A percentile compares a stretch with the other conserved stretches of the same genome.
phyloP scores from a whole-genome alignment of 2,329 filamentous ascomycete species.

The Canariomyces notabilis region DNA sequence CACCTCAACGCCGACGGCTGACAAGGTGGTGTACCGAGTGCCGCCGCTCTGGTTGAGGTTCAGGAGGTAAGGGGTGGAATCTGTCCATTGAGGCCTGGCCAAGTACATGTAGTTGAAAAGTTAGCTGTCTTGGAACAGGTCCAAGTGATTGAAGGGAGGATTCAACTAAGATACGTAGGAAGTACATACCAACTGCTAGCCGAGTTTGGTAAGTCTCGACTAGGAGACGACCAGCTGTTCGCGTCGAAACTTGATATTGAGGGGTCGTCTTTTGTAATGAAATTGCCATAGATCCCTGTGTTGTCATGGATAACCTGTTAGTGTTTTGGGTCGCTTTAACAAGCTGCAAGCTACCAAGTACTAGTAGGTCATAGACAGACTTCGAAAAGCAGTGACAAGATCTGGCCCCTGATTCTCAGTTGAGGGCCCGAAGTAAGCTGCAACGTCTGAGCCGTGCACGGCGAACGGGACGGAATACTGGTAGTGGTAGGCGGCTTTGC shows the following conservation, averaged over 20 bases:
- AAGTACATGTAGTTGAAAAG: background rate
- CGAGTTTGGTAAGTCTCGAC: constrained; percentile 4
- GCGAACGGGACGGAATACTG: constrained; percentile 42
- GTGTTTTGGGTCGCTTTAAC: background rate
- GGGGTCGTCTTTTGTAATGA: constrained; percentile 10
- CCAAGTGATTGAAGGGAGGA: background rate
- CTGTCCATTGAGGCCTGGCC: constrained; percentile 14
- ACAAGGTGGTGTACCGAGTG: constrained; percentile 9
- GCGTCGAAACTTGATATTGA: constrained; percentile 9
- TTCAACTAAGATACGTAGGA: background rate
- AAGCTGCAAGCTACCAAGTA: background rate
- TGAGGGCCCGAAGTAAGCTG: constrained; percentile 29
- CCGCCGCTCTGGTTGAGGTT: constrained; percentile 22
- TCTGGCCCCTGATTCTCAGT: constrained; percentile 23
- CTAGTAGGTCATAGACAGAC: background rate
- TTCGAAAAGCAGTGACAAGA: constrained; percentile 16
- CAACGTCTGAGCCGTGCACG: constrained; percentile 35
- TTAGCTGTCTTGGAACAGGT: background rate
- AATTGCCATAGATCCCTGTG: constrained; percentile 16
- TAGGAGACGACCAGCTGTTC: constrained; percentile 8
- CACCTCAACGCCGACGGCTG: constrained; percentile 6
- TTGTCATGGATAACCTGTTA: background rate
- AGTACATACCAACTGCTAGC: constrained; percentile 11
- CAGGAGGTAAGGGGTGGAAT: constrained; percentile 5
- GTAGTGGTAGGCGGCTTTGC: constrained; percentile 39